Base-by-base conservation (phyloP, 2,329 filamentous ascomycete genomes). In the Cladosporium velox region DNA sequence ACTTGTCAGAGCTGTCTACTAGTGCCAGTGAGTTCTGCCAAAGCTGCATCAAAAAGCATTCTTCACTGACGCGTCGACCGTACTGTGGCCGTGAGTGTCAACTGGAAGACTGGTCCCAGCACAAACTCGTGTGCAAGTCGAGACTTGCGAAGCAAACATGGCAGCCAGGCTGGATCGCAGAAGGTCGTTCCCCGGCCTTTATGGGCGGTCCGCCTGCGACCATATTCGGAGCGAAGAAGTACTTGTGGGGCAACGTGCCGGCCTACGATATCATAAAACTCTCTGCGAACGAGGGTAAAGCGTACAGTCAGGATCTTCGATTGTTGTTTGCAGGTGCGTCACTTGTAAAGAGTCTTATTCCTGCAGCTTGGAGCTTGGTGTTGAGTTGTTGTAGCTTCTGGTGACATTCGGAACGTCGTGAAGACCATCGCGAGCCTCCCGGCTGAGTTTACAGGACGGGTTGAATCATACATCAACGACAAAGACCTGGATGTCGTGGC, bases 191-290 rank as follows among this genome's bases (percentile, higher is more conserved):
- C 10, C 51, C 51, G 5, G 51, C 51, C 7, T 54, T 49, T 24
- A 24, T 49, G 6, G 44, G 44, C 5, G 44, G 44, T 10, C 18
- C n/a, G n/a, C 7, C 44, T 11, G 0, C 3, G 44, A n/a, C 4
- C n/a, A 49, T 26, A 7, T 57, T 57, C 24, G 54, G 54, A 18
- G 15, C 14, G 55, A 59, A 59, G 34, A 59, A 59, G 30, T 76
- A 72, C 65, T 70, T 81, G 12, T 82, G 79, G 79, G 79, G 79
- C 7, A 81, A 80, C 63, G 65, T 79, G 12, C 79, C 80, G 18
- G 79, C 80, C 0, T 21, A 80, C 1, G 78, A 82, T 67, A 59
- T 83, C 0, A 61, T 83, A 0, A 70, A 75, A 0, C 61, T 80
- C 4, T 67, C 73, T 35, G 59, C 66, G 6, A 76, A 77, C 52